phyloP scores from a whole-genome alignment of 306 rosid genomes.

The Carpinus viminea region DNA sequence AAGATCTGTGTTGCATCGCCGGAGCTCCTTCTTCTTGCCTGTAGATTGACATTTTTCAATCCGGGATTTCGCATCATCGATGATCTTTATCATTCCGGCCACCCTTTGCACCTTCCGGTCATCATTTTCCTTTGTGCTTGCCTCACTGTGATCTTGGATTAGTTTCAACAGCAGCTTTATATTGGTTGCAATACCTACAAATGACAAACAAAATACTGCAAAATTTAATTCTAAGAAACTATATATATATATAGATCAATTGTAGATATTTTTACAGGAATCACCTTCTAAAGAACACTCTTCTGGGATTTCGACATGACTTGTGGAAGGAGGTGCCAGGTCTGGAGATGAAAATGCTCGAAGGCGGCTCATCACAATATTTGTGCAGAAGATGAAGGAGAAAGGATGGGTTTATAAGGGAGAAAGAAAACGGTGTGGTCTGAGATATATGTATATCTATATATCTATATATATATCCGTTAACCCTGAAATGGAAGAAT shows the following conservation, averaged over 20 bases:
- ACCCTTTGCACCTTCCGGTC: slow-evolving; percentile 68
- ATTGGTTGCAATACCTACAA: slow-evolving; percentile 60
- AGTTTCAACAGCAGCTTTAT: slow-evolving; percentile 69
- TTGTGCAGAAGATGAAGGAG: slow-evolving; percentile 19
- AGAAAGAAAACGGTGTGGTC: slow-evolving; percentile 18
- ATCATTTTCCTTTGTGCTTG: slow-evolving; percentile 46
- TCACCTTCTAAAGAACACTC: slow-evolving; percentile 69
- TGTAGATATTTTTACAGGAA: neutral
- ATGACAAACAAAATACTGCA: neutral
- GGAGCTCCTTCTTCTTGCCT: slow-evolving; percentile 53
- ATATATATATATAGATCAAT: neutral
- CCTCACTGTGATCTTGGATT: slow-evolving; percentile 75
- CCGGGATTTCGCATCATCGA: slow-evolving; percentile 70
- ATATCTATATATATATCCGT: neutral
- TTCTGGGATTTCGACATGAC: slow-evolving; percentile 27
- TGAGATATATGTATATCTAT: neutral
- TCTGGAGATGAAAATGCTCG: slow-evolving; percentile 65
- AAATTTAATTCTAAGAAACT: slow-evolving; percentile 5
- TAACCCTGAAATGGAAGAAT: slow-evolving; percentile 10
- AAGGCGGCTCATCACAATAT: slow-evolving; percentile 37
- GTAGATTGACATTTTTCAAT: slow-evolving; percentile 52
- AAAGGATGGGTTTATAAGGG: slow-evolving; percentile 10
- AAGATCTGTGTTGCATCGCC: slow-evolving; percentile 81
- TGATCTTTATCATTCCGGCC: slow-evolving; percentile 70
- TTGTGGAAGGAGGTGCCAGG: slow-evolving; percentile 39